Evolutionary conservation across 805 yeast species (phyloP), one percentile per base, ranked within the genome.

Genomic region (Isabelozyma pseudorhagii): DNA sequence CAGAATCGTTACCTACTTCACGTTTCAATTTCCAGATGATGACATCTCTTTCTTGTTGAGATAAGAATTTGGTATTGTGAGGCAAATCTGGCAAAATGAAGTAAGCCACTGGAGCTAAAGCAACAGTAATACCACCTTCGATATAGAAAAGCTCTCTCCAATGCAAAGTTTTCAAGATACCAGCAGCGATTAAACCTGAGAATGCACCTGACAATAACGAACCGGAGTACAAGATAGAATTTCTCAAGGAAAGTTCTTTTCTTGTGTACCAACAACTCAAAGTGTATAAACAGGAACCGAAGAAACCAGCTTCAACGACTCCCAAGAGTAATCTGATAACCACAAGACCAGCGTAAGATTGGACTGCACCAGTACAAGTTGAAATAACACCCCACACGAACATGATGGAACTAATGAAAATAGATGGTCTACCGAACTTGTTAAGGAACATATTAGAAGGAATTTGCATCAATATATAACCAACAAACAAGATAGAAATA

Each of bases 101-200:
- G 59, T 76, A 77, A 7, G 80, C 76, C 44, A 76, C 49, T 6
- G 79, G 68, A 41, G 79, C 74, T 44, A 72, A 55, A 43, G 68
- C 66, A 47, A 78, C 75, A 9, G 86, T 81, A 49, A 78, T 70
- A 3, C 72, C 69, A 41, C 87, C 87, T 61, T 80, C 84, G 42
- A 81, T 76, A 45, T 80, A 66, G 54, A 81, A 81, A 41, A 81
- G 71, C 77, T 81, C 81, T 58, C 81, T 68, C 85, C 85, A 81
- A 10, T 67, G 63, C 74, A 71, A 67, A 44, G 68, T 65, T 40
- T 76, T 62, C 43, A 79, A 63, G 45, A 80, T 79, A 36, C 82
- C 85, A 31, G 80, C 78, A 10, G 82, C 81, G 49, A 81, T 77
- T 49, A 80, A 67, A 9, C 84, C 84, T 14, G 81, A 69, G 53